phyloP scores from a whole-genome alignment of 139 green algal genomes.

The Volvox africanus region DNA sequence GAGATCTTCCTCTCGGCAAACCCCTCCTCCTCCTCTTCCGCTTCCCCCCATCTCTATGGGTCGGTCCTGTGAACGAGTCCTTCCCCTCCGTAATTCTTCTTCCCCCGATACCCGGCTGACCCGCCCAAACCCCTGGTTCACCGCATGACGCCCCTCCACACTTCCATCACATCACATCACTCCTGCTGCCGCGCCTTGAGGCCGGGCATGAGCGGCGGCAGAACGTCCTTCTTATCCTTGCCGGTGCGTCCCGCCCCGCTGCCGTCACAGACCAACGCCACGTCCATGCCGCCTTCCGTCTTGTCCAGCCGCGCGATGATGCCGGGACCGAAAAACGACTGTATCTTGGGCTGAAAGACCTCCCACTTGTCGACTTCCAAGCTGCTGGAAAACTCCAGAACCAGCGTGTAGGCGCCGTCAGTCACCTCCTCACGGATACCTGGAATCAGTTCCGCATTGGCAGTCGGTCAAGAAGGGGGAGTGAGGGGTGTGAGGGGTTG shows the following conservation, averaged over 20 bases:
- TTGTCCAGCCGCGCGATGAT: conserved; percentile 64
- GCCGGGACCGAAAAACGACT: conserved; percentile 95
- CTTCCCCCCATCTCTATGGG: no score
- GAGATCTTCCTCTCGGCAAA: no score
- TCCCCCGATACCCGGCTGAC: no score
- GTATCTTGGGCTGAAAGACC: conserved; percentile 79
- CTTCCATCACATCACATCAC: background rate
- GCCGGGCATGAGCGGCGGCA: conserved; percentile 93
- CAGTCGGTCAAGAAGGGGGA: no score
- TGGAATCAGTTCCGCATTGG: no score
- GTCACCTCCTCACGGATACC: conserved; percentile 89
- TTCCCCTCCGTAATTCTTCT: no score
- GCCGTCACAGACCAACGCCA: conserved; percentile 84
- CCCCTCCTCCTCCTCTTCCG: no score
- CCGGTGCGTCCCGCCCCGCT: conserved; percentile 76
- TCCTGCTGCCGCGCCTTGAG: conserved; percentile 80
- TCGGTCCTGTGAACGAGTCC: no score
- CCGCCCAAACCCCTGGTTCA: no score
- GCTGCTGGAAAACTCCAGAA: conserved; percentile 89
- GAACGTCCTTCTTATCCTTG: conserved; percentile 85
- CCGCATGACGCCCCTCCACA: no score
- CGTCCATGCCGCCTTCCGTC: conserved; percentile 70
- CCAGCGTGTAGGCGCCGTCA: conserved; percentile 77
- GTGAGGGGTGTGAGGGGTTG: background rate
- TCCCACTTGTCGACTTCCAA: conserved; percentile 60